Evolutionary conservation across 2,329 filamentous ascomycete genomes (phyloP).

Genomic region (Talaromyces piceae): DNA sequence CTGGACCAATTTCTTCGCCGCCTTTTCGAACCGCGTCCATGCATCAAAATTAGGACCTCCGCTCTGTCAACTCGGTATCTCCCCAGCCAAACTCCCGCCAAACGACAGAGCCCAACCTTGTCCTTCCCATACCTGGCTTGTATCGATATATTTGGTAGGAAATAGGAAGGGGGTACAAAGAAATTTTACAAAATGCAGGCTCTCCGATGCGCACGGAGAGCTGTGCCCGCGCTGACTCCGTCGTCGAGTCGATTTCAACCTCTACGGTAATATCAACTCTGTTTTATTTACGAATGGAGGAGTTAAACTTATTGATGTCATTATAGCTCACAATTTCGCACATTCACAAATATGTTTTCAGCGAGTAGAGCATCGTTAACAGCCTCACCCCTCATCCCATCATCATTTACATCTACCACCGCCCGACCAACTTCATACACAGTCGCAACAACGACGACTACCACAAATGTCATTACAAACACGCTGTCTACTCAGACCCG

Average conservation of each 20-base stretch:
- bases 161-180: neutral
- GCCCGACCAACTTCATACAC: constrained; percentile 23
- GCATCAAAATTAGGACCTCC: too few species aligned
- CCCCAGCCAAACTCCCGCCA: too few species aligned
- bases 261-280: neutral
- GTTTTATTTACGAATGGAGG: neutral
- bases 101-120: neutral
- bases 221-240: constrained; percentile 20
- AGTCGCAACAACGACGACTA: neutral
- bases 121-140: neutral
- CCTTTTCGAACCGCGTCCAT: too few species aligned
- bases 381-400: neutral
- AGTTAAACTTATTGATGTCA: neutral
- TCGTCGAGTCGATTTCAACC: constrained; percentile 9
- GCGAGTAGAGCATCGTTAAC: neutral
- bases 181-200: constrained; percentile 31
- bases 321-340: neutral
- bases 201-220: constrained; percentile 22
- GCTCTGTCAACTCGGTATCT: too few species aligned
- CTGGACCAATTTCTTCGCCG: constrained; percentile 10
- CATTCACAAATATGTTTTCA: neutral
- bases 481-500: constrained; percentile 24
- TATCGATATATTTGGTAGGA: neutral
- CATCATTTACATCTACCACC: constrained; percentile 30
- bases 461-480: constrained; percentile 4